These are phyloP conservation scores for Lasiodiplodia sp. DNA, from an alignment of 2,329 filamentous ascomycete genomes.

Conservation along the genomic window DNA sequence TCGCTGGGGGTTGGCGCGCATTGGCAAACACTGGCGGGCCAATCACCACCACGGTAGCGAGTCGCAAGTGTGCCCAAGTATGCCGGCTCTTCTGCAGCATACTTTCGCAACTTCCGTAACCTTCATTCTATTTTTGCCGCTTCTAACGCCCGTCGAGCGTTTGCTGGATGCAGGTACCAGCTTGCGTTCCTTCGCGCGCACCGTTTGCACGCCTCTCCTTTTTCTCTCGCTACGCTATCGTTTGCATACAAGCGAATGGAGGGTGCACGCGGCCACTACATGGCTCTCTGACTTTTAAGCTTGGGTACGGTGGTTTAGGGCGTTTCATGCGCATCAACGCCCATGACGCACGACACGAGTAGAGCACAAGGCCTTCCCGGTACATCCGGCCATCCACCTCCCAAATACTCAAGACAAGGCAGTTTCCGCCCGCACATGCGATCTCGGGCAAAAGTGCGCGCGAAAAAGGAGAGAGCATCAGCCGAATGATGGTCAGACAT, in stretches of 20 bases:
- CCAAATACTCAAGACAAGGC: neutral
- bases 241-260: neutral
- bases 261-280: neutral
- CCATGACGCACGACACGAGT: neutral
- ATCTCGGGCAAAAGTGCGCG: neutral
- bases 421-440: neutral
- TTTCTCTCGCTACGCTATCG: neutral
- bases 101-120: neutral
- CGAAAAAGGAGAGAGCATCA: neutral
- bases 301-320: neutral
- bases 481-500: neutral
- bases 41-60: neutral
- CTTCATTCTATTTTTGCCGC: neutral
- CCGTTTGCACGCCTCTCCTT: neutral
- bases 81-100: neutral
- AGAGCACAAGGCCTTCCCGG: neutral
- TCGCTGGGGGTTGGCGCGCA: slow-evolving; percentile 13
- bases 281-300: neutral
- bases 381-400: neutral
- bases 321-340: neutral
- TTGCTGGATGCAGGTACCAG: neutral
- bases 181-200: neutral
- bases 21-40: neutral
- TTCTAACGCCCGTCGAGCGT: neutral
- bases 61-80: slow-evolving; percentile 1